Base-by-base conservation (phyloP, 1,139 yeast species). In the Debaryomyces robertsiae region DNA sequence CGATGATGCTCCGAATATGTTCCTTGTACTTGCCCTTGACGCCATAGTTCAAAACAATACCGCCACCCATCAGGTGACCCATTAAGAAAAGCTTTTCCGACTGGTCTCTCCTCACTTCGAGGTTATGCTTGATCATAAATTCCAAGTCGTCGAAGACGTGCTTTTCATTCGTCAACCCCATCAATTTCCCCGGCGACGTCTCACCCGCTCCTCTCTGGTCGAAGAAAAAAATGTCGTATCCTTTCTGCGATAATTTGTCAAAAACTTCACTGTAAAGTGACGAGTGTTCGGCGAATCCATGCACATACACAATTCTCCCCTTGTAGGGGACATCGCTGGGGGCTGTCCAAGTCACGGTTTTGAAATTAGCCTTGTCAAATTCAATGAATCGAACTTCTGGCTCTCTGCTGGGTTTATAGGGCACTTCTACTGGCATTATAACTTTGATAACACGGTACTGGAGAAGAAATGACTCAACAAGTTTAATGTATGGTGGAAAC, bases 21-120 rank as follows among this genome's bases (percentile, higher is more conserved):
- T 79, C 76, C 35, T 72, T 69, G 58, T 77, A 60, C 47, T 69
- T 76, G 3, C 97, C 97, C 35, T 67, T 65, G 39, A 84, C 75
- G 11, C 82, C 87, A 60, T 91, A 91, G 61, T 83, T 87, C 46
- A 90, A 69, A 0, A 72, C 69, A 40, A 89, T 82, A 0, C 87
- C 96, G 15, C 97, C 97, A 36, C 98, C 98, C 97, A 93, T 90
- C n/a, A 95, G 87, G 57, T 87, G 95, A 2, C 97, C 96, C 64
- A 79, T 71, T 48, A 93, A 58, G 53, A 73, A 77, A 31, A 89
- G 56, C 48, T 80, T 81, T 35, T 69, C 70, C 6, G 57, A 41
- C 2, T 48, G 32, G 36, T 55, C 53, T 3, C 40, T 36, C 34
- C 63, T 47, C 24, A 51, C 48, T 29, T 61, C 64, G 16, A 65